Conservation (phyloP, 352 stramenopile genomes). For the Globisporangium nagaii region DNA sequence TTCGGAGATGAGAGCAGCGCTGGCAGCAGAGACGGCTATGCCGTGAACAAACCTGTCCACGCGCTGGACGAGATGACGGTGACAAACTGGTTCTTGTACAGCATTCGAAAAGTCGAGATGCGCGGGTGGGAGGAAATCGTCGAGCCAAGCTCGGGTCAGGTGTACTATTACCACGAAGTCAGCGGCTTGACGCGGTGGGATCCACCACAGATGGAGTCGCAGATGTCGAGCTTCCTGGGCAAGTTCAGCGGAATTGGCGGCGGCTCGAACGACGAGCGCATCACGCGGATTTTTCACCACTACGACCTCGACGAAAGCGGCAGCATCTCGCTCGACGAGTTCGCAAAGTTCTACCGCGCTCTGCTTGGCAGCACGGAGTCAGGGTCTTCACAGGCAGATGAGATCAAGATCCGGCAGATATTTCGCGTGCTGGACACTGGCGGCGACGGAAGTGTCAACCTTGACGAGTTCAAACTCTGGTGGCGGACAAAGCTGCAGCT, state of each 20-base stretch:
- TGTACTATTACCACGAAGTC: conserved; percentile 65
- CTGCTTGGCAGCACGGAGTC: conserved; percentile 25
- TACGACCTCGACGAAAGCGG: conserved; percentile 69
- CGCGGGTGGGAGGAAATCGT: conserved; percentile 53
- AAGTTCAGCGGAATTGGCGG: conserved; percentile 22
- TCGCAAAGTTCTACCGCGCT: conserved; percentile 47
- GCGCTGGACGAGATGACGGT: conserved; percentile 22
- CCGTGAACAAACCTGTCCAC: not conserved
- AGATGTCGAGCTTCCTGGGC: conserved; percentile 47
- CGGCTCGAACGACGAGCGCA: conserved; percentile 37
- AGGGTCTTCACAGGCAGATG: not conserved
- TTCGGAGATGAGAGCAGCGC: conserved; percentile 12
- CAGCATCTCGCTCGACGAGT: conserved; percentile 48
- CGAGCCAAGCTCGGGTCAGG: conserved; percentile 26
- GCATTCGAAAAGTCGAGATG: conserved; percentile 39
- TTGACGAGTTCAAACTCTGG: conserved; percentile 75
- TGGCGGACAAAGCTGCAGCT: conserved; percentile 66
- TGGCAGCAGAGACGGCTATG: not conserved
- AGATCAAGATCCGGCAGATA: conserved; percentile 36
- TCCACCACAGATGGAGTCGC: conserved; percentile 37
- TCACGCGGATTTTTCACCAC: conserved; percentile 58
- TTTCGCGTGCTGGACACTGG: conserved; percentile 58
- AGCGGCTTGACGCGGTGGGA: conserved; percentile 63
- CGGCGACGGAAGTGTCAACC: conserved; percentile 53
- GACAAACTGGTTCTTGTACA: conserved; percentile 31